These are phyloP conservation scores for Panicum virgatum DNA, from an alignment of 202 grass and related monocot species.

Conservation along the genomic window DNA sequence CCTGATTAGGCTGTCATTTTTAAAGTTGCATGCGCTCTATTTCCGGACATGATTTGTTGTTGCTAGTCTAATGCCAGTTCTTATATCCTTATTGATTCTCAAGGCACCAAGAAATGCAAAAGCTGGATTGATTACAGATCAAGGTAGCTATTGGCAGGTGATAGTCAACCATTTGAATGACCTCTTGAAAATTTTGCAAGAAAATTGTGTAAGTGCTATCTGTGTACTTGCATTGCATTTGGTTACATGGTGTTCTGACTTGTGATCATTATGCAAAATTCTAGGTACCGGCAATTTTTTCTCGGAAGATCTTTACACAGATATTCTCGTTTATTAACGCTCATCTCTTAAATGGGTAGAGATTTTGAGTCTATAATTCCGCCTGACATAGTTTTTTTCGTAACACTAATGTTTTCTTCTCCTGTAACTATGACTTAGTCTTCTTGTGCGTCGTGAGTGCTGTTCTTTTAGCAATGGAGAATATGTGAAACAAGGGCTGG, in stretches of 20 bases:
- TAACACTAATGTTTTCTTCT: slow-evolving; percentile 21
- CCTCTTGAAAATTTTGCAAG: slow-evolving; percentile 74
- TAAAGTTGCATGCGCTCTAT: neutral
- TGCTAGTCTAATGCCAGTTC: slow-evolving; percentile 38
- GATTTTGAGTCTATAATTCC: slow-evolving; percentile 26
- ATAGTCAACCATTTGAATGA: slow-evolving; percentile 74
- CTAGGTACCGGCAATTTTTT: slow-evolving; percentile 75
- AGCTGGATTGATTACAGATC: slow-evolving; percentile 67
- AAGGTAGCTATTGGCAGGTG: slow-evolving; percentile 72
- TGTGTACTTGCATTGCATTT: slow-evolving; percentile 2
- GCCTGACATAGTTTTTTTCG: neutral
- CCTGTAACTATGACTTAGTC: slow-evolving; percentile 47
- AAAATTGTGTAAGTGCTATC: slow-evolving; percentile 79
- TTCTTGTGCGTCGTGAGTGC: slow-evolving; percentile 79
- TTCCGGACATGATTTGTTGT: neutral
- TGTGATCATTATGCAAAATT: slow-evolving; percentile 32
- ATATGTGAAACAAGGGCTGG: slow-evolving; percentile 89
- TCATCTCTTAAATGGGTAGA: slow-evolving; percentile 95
- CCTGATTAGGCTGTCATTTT: slow-evolving; percentile 16
- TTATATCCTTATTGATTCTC: slow-evolving; percentile 33
- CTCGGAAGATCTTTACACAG: slow-evolving; percentile 74
- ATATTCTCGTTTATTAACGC: slow-evolving; percentile 87
- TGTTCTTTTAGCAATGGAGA: slow-evolving; percentile 99
- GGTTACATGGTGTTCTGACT: slow-evolving; percentile 29
- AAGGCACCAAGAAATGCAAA: slow-evolving; percentile 82